Conservation (phyloP, 345 rosid species). For the Pistacia vera region DNA sequence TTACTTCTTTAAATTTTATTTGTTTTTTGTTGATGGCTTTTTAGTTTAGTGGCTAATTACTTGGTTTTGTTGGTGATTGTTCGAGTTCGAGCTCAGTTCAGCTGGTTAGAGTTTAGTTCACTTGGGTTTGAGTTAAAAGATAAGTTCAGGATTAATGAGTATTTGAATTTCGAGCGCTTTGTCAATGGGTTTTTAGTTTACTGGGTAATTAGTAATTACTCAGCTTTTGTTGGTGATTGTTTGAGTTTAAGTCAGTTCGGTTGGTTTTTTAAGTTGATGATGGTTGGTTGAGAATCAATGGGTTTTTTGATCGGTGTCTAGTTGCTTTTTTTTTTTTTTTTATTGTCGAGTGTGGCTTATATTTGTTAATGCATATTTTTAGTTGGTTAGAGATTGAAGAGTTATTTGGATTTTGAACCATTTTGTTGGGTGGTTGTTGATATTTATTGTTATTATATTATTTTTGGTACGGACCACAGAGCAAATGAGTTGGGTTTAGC, state of each 20-base stretch:
- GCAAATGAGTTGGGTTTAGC: neutral
- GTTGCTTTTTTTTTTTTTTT: neutral
- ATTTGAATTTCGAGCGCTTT: neutral
- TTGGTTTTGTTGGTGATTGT: neutral
- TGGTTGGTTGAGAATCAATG: neutral
- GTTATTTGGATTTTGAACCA: neutral
- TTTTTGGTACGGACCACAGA: neutral
- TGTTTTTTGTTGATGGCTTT: neutral
- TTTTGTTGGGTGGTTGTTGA: slow-evolving; percentile 3
- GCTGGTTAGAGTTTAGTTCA: neutral
- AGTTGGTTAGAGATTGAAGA: neutral
- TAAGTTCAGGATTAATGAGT: neutral
- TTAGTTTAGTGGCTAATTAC: neutral
- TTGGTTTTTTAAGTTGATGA: no score
- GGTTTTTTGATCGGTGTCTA: neutral
- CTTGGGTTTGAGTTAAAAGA: neutral
- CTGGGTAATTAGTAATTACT: no score
- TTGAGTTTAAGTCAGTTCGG: no score
- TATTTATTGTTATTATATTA: neutral
- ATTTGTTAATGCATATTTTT: neutral
- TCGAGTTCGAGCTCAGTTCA: neutral
- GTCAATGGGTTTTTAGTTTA: no score
- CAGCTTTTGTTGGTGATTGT: no score
- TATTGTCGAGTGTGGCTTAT: neutral
- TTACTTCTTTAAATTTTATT: neutral